phyloP scores from a whole-genome alignment of 228 moss, liverwort and hornwort species.

The Sphagnum magellanicum region DNA sequence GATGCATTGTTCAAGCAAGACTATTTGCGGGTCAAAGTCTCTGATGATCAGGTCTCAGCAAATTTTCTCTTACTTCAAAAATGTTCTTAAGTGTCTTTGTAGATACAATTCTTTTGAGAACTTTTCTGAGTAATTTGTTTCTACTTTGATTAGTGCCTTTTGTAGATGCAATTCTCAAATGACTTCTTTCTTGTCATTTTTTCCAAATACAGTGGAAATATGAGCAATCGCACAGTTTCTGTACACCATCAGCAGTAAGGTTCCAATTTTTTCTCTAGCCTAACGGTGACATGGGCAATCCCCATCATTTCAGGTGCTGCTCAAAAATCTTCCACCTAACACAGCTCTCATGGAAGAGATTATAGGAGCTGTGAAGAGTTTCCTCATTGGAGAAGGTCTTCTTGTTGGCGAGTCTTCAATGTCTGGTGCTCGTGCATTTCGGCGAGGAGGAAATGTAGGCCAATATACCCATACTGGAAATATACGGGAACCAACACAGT shows the following conservation, averaged over 20 bases:
- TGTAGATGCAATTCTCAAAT: too few species aligned
- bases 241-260: too few species aligned
- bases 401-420: constrained; percentile 79
- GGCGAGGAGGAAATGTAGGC: constrained; percentile 77
- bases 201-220: too few species aligned
- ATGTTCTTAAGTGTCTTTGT: too few species aligned
- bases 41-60: constrained; percentile 74
- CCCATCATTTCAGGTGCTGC: constrained; percentile 45
- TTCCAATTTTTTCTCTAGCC: too few species aligned
- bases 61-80: too few species aligned
- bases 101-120: background rate
- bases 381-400: constrained; percentile 88
- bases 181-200: too few species aligned
- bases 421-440: constrained; percentile 69
- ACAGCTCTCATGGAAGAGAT: constrained; percentile 95
- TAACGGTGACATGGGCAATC: too few species aligned
- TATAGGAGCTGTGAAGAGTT: constrained; percentile 71
- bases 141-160: too few species aligned
- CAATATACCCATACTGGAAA: background rate
- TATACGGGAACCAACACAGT: background rate
- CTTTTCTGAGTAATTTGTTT: background rate
- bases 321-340: constrained; percentile 90
- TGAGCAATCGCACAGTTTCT: too few species aligned
- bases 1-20: constrained; percentile 91
- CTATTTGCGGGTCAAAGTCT: constrained; percentile 90